phyloP scores from a whole-genome alignment of 1,284 basidiomycete genomes.

The Exobasidium rhododendri region DNA sequence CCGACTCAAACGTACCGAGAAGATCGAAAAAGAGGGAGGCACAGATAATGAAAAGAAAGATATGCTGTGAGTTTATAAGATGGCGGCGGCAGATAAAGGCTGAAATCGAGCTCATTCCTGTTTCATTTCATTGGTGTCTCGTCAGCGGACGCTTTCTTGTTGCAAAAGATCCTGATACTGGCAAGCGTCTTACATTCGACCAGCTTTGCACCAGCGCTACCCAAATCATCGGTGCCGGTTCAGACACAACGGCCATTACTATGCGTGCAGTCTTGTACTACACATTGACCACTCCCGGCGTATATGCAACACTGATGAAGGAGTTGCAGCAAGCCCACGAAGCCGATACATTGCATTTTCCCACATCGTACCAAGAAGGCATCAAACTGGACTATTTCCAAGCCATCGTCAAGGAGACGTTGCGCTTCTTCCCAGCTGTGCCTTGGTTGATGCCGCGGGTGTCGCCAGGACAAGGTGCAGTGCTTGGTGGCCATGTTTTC shows the following conservation, averaged over 20 bases:
- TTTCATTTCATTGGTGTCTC: no score
- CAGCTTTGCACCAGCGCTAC: slow-evolving; percentile 5
- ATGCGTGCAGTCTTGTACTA: slow-evolving; percentile 44
- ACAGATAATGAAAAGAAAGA: neutral
- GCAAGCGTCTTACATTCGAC: neutral
- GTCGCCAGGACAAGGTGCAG: slow-evolving; percentile 37
- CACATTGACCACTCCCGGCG: slow-evolving; percentile 32
- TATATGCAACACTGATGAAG: slow-evolving; percentile 31
- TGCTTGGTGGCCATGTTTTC: slow-evolving; percentile 39
- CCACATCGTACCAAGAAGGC: slow-evolving; percentile 39
- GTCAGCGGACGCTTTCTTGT: neutral
- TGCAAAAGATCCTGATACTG: neutral
- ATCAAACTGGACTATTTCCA: slow-evolving; percentile 39
- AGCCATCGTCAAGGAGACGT: slow-evolving; percentile 50
- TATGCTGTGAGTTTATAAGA: slow-evolving; percentile 3
- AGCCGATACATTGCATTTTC: slow-evolving; percentile 26
- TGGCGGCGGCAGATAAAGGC: no score
- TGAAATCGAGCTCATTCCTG: no score
- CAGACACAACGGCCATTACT: slow-evolving; percentile 47
- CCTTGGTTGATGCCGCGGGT: slow-evolving; percentile 46
- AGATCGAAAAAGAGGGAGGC: neutral
- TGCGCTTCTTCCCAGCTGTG: slow-evolving; percentile 53
- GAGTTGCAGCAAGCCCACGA: slow-evolving; percentile 39
- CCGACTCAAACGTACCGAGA: neutral
- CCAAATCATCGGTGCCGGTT: slow-evolving; percentile 11